Base-by-base conservation (phyloP, 169 alveolate species). In the Perkinsus marinus region DNA sequence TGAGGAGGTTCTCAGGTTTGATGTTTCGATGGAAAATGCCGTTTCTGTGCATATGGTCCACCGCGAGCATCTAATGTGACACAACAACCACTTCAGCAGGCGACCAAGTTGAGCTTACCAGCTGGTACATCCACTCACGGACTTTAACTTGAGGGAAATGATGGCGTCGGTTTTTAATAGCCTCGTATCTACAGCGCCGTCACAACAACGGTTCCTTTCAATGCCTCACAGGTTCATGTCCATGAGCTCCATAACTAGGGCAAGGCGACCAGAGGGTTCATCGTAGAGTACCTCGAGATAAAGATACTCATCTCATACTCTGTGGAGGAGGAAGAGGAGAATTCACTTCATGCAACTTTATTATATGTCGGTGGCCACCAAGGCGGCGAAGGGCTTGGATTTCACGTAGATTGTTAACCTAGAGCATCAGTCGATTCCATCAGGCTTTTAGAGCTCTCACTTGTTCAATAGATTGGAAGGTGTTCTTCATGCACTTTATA, bases 41-140 rank as follows among this genome's bases (percentile, higher is more conserved):
- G 7, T 2, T 19, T 57, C 79, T 94, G 94, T 97, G 99, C 96
- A 97, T 96, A 92, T 96, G 97, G 90, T 97, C 99, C 91, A 96
- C 92, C 39, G 98, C 96, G 91, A 96, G 96, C 90, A 97, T 92
- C 79, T 57, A 30, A 57, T 92, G 96, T 93, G 93, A 96, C 95
- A 94, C n/a, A n/a, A 95, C 92, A 96, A 93, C 91, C 94, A 95
- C 91, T 94, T 93, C 19, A 37, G 5, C 68, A n/a, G 68, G 9
- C 39, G 39, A 2, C 26, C 90, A 69, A 91, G n/a, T 22, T 38
- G 19, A 26, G 22, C 79, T 16, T 16, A 96, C 68, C 90, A 96
- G 92, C 92, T 95, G 93, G 92, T 89, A 96, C 93, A 95, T 93
- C 91, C 93, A 95, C 92, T 90, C 92, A 90, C 94, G 95, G 0